Evolutionary conservation across 2,329 filamentous ascomycete genomes (phyloP).

Genomic region (Microcyclospora tardicrescens): DNA sequence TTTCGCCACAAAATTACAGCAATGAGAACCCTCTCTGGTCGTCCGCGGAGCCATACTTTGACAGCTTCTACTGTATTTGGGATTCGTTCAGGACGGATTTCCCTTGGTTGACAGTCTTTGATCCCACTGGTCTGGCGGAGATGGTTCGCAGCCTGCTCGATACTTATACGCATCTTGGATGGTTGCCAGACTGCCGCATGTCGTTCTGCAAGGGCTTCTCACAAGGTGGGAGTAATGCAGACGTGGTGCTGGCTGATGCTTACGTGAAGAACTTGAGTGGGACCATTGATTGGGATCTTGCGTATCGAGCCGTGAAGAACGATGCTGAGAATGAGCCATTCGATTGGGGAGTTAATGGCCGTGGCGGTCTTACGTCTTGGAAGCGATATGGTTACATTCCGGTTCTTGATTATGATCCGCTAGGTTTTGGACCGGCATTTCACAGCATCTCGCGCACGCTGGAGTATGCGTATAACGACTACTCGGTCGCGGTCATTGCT

Average conservation of each 20-base stretch:
- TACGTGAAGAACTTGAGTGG: slow-evolving; percentile 48
- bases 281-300: slow-evolving; percentile 53
- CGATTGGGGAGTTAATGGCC: slow-evolving; percentile 57
- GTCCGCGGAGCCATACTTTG: slow-evolving; percentile 54
- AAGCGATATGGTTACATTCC: slow-evolving; percentile 47
- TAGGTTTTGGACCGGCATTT: slow-evolving; percentile 56
- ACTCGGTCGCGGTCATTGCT: slow-evolving; percentile 52
- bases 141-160: slow-evolving; percentile 54
- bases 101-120: slow-evolving; percentile 49
- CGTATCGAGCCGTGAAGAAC: slow-evolving; percentile 57
- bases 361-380: slow-evolving; percentile 59
- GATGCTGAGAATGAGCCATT: slow-evolving; percentile 57
- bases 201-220: slow-evolving; percentile 53
- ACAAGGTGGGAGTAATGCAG: slow-evolving; percentile 33
- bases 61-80: slow-evolving; percentile 60
- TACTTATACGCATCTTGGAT: slow-evolving; percentile 54
- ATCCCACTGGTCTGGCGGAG: slow-evolving; percentile 49
- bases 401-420: slow-evolving; percentile 41
- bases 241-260: slow-evolving; percentile 54
- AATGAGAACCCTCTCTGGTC: slow-evolving; percentile 56
- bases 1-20: slow-evolving; percentile 58
- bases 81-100: slow-evolving; percentile 50
- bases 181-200: slow-evolving; percentile 60
- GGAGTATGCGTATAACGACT: slow-evolving; percentile 61
- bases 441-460: slow-evolving; percentile 55